phyloP scores from a whole-genome alignment of 495 filamentous ascomycete genomes.

The Talaromyces thailandensis region DNA sequence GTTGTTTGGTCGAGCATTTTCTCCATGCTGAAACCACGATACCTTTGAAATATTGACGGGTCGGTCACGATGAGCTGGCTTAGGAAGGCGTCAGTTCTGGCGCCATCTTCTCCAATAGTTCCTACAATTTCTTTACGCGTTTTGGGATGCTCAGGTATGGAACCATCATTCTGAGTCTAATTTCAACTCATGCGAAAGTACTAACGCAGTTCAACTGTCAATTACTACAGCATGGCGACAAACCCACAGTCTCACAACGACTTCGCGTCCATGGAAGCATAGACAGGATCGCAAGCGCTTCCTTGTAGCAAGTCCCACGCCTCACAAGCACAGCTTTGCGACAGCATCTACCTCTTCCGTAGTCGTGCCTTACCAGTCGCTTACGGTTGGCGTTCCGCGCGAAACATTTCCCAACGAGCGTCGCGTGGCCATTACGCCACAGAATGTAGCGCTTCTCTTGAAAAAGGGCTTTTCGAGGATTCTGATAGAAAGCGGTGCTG shows the following conservation, averaged over 20 bases:
- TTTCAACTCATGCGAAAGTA: neutral
- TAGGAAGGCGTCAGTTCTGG: neutral
- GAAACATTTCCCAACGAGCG: slow-evolving; percentile 65
- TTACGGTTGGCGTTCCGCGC: slow-evolving; percentile 62
- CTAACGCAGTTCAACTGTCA: neutral
- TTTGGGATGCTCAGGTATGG: neutral
- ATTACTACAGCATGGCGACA: neutral
- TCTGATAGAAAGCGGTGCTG: slow-evolving; percentile 65
- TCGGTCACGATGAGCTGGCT: slow-evolving; percentile 7
- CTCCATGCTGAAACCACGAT: neutral
- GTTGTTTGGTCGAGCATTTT: neutral
- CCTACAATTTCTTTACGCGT: neutral
- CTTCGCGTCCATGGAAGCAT: neutral
- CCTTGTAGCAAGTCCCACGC: neutral
- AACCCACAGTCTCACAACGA: neutral
- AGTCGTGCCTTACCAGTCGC: slow-evolving; percentile 48
- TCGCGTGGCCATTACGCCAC: slow-evolving; percentile 70
- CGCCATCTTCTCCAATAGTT: neutral
- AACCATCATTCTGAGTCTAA: neutral
- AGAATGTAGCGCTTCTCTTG: slow-evolving; percentile 64
- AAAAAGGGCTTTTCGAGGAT: slow-evolving; percentile 73
- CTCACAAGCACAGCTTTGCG: neutral
- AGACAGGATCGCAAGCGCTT: neutral
- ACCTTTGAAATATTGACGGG: neutral
- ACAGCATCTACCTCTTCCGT: slow-evolving; percentile 1